These are phyloP conservation scores for Penicillium sclerotiorum DNA, from an alignment of 2,329 filamentous ascomycete species.

Conservation along the genomic window DNA sequence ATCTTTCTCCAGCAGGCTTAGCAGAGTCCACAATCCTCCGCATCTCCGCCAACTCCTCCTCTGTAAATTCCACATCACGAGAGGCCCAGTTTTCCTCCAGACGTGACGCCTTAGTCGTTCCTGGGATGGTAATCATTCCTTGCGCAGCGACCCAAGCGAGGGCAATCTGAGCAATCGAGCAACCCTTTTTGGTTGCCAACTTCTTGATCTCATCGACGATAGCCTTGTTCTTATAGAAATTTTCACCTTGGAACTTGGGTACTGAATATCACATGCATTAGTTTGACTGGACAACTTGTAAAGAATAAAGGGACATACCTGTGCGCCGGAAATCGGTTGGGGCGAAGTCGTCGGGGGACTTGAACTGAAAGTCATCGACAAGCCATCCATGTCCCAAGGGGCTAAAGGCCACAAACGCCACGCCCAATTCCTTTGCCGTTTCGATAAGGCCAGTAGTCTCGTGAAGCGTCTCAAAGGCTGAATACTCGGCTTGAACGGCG, in stretches of 20 bases:
- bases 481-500: slow-evolving; percentile 52
- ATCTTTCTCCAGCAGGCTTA: slow-evolving; percentile 43
- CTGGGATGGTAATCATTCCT: slow-evolving; percentile 51
- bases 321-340: slow-evolving; percentile 45
- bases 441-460: slow-evolving; percentile 47
- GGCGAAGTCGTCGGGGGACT: slow-evolving; percentile 51
- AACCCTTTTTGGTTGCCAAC: slow-evolving; percentile 39
- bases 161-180: slow-evolving; percentile 40
- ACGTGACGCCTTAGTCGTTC: slow-evolving; percentile 46
- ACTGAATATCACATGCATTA: too few relatives aligned
- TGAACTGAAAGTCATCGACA: slow-evolving; percentile 48
- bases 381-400: slow-evolving; percentile 54
- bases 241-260: slow-evolving; percentile 46
- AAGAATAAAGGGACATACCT: too few relatives aligned
- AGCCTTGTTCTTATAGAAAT: slow-evolving; percentile 48
- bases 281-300: too few relatives aligned
- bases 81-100: slow-evolving; percentile 47
- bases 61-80: slow-evolving; percentile 38
- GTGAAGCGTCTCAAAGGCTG: slow-evolving; percentile 46
- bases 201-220: slow-evolving; percentile 49
- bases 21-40: slow-evolving; percentile 41
- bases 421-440: slow-evolving; percentile 43
- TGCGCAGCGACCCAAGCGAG: slow-evolving; percentile 47
- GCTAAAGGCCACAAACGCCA: slow-evolving; percentile 52
- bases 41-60: slow-evolving; percentile 45